Conservation (phyloP, 176 grass and related monocot species). For the Rhynchospora pubera region DNA sequence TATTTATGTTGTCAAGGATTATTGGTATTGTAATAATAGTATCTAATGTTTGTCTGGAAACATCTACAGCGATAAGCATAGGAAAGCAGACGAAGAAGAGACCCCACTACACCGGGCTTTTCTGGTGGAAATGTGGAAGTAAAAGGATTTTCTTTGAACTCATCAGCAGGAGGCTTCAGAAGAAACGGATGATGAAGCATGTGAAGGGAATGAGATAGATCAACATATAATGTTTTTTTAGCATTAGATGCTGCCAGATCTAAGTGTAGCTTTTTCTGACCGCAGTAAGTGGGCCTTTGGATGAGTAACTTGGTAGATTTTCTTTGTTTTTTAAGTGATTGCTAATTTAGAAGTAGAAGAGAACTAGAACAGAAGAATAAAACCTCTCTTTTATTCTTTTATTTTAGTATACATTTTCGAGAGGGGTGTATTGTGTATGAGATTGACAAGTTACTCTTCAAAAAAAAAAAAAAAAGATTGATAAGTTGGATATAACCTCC, state of each 20-base stretch:
- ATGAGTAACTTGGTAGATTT: not conserved
- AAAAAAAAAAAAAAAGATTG: too few species aligned
- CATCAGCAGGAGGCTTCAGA: conserved; percentile 31
- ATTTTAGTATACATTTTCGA: too few species aligned
- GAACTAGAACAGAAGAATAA: not conserved
- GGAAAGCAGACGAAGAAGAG: conserved; percentile 46
- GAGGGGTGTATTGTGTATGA: too few species aligned
- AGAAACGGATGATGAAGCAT: conserved; percentile 27
- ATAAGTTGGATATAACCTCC: too few species aligned
- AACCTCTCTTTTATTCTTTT: not conserved
- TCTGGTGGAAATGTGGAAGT: conserved; percentile 96
- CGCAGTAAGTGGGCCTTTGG: not conserved
- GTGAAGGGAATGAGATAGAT: conserved; percentile 21
- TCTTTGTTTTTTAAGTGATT: not conserved
- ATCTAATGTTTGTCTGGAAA: conserved; percentile 24
- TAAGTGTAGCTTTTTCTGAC: not conserved
- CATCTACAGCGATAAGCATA: conserved; percentile 27
- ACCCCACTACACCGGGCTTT: conserved; percentile 41
- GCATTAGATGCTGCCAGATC: not conserved
- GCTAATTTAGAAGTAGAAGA: not conserved
- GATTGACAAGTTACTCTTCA: too few species aligned
- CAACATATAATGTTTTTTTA: not conserved
- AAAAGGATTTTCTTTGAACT: conserved; percentile 73
- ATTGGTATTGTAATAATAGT: not conserved
- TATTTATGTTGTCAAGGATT: not conserved